Evolutionary conservation across 192 early-diverging fungal species (phyloP), one percentile per base, ranked within the genome.

Genomic region (Rhizophagus prolifer): DNA sequence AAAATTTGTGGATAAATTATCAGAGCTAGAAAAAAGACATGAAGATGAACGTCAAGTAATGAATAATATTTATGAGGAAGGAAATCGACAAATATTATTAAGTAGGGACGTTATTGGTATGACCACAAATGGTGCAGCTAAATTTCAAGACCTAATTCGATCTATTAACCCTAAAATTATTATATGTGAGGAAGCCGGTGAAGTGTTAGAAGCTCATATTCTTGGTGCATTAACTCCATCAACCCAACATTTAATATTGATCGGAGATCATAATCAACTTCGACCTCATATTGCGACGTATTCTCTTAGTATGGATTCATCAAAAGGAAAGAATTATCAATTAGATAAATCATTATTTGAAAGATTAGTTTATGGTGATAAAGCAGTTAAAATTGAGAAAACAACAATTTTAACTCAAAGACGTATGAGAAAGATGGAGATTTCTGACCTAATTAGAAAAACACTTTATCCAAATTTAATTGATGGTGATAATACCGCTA

Each of bases 111-210:
- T 91, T 5, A 82, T 91, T 26, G 90, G 87, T 2, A 85, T 88
- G 79, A 91, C 90, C 1, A 91, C 90, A 31, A 86, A 79, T n/a
- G 90, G 88, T 21, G 88, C 88, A 7, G 90, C 90, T 30, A 88
- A 85, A 66, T 58, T 67, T 50, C 82, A 88, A 66, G 23, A 23
- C 0, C 19, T 36, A 38, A 30, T 67, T 25, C 47, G 70, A 12
- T 64, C 73, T 1, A 75, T 89, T 47, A 78, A 79, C 4, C 88
- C 88, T 12, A 79, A 77, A 19, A 79, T 89, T 30, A 85, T 89
- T 68, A 83, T 89, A 38, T 86, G 85, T 21, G 88, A 89, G 77
- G 88, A 89, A 77, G 88, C 88, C 0, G 88, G 85, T 21, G 88
- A 89, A 75, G 85, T 89, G 13, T 66, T 89, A 3, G 88, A 89